phyloP scores from a whole-genome alignment of 768 basidiomycete genomes.

The Leucocoprinus leucothites region DNA sequence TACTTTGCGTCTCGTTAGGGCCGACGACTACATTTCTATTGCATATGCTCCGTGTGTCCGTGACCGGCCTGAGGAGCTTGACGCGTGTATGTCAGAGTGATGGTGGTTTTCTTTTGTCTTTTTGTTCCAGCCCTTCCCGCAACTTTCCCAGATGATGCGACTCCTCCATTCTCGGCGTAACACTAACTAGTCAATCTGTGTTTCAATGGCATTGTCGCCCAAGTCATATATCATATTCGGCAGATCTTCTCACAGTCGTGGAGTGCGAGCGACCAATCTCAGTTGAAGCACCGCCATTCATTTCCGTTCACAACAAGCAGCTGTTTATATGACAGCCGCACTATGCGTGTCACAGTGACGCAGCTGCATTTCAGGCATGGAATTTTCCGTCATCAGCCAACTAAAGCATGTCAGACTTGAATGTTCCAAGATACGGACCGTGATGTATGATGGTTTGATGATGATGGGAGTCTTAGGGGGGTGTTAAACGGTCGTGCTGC shows the following conservation, averaged over 20 bases:
- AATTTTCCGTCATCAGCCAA: background rate
- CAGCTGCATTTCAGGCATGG: background rate
- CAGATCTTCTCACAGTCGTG: slow-evolving; percentile 1
- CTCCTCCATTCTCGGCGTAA: slow-evolving; percentile 7
- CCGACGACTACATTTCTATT: background rate
- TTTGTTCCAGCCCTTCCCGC: too few relatives aligned
- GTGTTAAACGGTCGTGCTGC: background rate
- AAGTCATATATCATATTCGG: background rate
- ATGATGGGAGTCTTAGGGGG: background rate
- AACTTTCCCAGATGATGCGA: background rate
- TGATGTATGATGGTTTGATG: background rate
- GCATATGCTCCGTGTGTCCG: background rate
- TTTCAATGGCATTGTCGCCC: too few relatives aligned
- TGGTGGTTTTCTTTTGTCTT: slow-evolving; percentile 7
- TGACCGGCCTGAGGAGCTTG: background rate
- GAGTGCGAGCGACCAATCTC: background rate
- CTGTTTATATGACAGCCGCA: slow-evolving; percentile 8
- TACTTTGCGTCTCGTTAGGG: background rate
- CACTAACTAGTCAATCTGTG: too few relatives aligned
- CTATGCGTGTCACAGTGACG: too few relatives aligned
- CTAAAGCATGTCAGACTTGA: background rate
- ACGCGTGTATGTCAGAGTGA: background rate
- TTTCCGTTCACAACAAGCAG: slow-evolving; percentile 2
- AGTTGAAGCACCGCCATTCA: background rate
- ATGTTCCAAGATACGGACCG: too few relatives aligned